A percentile compares a stretch with the other conserved stretches of the same genome.
Evolutionary conservation across 2,329 filamentous ascomycete genomes (phyloP).

Genomic region (Lojkania enalia): DNA sequence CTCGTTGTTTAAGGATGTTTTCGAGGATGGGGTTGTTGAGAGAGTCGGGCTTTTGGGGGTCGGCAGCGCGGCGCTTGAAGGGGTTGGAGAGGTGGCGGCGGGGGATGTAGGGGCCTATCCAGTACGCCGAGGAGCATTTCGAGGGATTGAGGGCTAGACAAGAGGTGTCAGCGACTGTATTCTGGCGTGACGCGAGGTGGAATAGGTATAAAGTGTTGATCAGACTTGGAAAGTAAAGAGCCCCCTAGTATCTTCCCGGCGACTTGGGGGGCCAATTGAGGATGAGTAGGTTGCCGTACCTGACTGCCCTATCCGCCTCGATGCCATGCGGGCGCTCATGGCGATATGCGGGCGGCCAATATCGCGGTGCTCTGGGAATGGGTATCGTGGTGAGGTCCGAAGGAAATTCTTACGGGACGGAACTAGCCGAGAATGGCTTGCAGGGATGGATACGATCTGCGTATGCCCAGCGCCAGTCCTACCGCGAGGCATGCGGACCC

Average conservation of each 20-base stretch:
- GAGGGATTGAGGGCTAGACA: constrained; percentile 1
- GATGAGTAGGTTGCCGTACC: constrained; percentile 55
- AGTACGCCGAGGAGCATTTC: background rate
- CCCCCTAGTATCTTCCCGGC: background rate
- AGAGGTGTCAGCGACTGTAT: background rate
- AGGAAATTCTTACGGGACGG: constrained; percentile 25
- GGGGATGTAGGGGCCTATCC: constrained; percentile 9
- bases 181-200: no score
- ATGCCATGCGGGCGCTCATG: constrained; percentile 69
- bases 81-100: constrained; percentile 2
- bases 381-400: constrained; percentile 15
- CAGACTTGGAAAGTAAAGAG: background rate
- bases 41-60: constrained; percentile 1
- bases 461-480: no score
- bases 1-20: constrained; percentile 50
- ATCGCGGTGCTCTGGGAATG: constrained; percentile 25
- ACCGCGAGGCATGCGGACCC: no score
- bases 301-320: constrained; percentile 62
- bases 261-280: background rate
- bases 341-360: constrained; percentile 30
- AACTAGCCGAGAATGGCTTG: constrained; percentile 15
- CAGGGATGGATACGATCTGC: no score
- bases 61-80: constrained; percentile 1
- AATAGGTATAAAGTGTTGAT: no score
- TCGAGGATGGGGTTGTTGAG: constrained; percentile 63